Conservation (phyloP, 345 rosid genomes). For the Ceriops decandra region DNA sequence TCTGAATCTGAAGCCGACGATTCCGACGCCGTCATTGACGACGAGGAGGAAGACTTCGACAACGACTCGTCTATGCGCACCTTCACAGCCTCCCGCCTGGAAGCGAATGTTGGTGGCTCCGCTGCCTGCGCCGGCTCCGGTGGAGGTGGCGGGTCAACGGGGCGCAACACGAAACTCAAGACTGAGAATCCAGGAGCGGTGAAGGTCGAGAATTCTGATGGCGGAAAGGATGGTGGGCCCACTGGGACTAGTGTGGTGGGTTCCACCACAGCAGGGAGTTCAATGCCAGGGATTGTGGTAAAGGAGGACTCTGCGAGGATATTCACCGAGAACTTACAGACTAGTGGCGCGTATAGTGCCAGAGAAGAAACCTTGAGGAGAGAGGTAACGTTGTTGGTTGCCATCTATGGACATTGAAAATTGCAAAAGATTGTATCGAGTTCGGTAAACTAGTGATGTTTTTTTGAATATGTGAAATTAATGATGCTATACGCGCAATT, state of each 20-base stretch:
- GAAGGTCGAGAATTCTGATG: constrained; percentile 73
- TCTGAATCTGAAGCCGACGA: constrained; percentile 85
- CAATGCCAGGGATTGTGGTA: constrained; percentile 44
- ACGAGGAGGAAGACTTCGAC: constrained; percentile 82
- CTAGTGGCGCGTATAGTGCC: constrained; percentile 94
- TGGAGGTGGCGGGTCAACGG: constrained; percentile 25
- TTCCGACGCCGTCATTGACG: constrained; percentile 86
- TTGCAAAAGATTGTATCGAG: too few relatives aligned
- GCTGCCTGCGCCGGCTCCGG: constrained; percentile 31
- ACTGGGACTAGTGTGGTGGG: constrained; percentile 38
- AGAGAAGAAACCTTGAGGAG: constrained; percentile 88
- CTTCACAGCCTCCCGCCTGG: constrained; percentile 85
- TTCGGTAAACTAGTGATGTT: too few relatives aligned
- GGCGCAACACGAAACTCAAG: constrained; percentile 61
- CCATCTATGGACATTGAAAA: too few relatives aligned
- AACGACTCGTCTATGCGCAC: constrained; percentile 82
- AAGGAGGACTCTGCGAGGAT: constrained; percentile 82
- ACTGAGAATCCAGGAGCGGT: constrained; percentile 50
- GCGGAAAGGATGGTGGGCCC: constrained; percentile 52
- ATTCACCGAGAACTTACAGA: constrained; percentile 88
- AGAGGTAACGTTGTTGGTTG: constrained; percentile 50
- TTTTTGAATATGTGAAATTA: too few relatives aligned
- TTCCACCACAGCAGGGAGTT: constrained; percentile 33
- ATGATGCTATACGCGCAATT: too few relatives aligned
- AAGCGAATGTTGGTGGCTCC: constrained; percentile 34